Conservation (phyloP, 768 basidiomycete genomes). For the Heimioporus sp. region DNA sequence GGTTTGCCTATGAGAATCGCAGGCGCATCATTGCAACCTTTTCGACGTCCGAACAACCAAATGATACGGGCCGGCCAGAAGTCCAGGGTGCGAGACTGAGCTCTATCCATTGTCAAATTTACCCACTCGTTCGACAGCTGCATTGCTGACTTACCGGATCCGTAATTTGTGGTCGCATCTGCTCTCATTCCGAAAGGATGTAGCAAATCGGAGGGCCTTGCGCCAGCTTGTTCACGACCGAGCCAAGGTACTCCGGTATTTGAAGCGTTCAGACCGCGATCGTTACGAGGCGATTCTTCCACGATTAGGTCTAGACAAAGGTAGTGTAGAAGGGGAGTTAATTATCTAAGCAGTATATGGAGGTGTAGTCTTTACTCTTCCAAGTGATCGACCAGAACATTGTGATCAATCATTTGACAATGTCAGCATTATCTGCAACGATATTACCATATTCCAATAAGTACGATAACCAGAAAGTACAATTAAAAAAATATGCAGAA, state of each 20-base stretch:
- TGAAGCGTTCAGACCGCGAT: constrained; percentile 58
- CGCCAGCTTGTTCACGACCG: constrained; percentile 78
- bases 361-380: too few relatives aligned
- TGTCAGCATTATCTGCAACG: constrained; percentile 8
- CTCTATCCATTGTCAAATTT: not conserved
- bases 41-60: constrained; percentile 62
- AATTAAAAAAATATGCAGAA: constrained; percentile 10
- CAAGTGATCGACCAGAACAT: not conserved
- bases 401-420: not conserved
- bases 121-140: constrained; percentile 49
- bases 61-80: constrained; percentile 80
- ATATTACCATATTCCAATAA: constrained; percentile 11
- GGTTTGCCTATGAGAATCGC: constrained; percentile 87
- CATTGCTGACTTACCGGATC: constrained; percentile 82
- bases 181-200: constrained; percentile 64
- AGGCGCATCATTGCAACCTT: constrained; percentile 76
- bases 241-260: constrained; percentile 78
- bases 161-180: constrained; percentile 81
- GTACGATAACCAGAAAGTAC: constrained; percentile 10
- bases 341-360: constrained; percentile 46
- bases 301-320: constrained; percentile 73
- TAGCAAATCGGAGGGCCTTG: constrained; percentile 73
- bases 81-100: constrained; percentile 69
- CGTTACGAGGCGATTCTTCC: constrained; percentile 75
- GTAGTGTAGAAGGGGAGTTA: constrained; percentile 88